Evolutionary conservation across 1,139 yeast species (phyloP), one percentile per base, ranked within the genome.

Genomic region (Hyphopichia fennica): DNA sequence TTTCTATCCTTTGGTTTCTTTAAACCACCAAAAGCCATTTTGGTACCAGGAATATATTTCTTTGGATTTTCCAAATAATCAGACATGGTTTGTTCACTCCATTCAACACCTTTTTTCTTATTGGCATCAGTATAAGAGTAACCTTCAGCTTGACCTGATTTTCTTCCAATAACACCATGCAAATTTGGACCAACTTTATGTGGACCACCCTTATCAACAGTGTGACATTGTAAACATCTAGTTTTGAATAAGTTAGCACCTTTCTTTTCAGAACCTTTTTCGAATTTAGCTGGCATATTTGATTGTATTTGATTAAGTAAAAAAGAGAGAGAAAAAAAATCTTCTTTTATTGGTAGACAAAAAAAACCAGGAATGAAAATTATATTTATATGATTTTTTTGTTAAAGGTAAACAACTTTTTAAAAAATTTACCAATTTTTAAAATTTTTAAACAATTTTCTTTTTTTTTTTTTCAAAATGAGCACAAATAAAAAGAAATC

Each of bases 11-110:
- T 93, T 56, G 91, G 84, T 84, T 93, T 93, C 93, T 93, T 93
- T 75, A 93, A 84, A 77, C 99, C 99, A 78, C 97, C 99, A 64
- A 93, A 93, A 55, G 99, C 99, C 99, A 93, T 93, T 86, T 93
- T 93, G 79, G 98, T 93, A 75, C 99, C 99, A 66, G 99, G 99
- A 60, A 93, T 90, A 80, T 90, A 93, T 81, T 93, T 93, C 96
- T 93, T 93, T 79, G 99, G 99, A 88, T 93, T 95, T 77, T 87
- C 96, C 74, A 93, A 84, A 84, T 93, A 93, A 71, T 87, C 96
- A 60, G 85, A 81, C 86, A 93, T 81, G 71, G 90, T 81, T 68
- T 90, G 93, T 66, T 84, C 95, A 55, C 65, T 58, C 99, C 99
- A 93, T 49, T 45, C 61, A 53, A 91, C 95, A 65, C 91, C 96